These are phyloP conservation scores for Aspergillus bertholletiae DNA, from an alignment of 495 filamentous ascomycete species.

Conservation along the genomic window DNA sequence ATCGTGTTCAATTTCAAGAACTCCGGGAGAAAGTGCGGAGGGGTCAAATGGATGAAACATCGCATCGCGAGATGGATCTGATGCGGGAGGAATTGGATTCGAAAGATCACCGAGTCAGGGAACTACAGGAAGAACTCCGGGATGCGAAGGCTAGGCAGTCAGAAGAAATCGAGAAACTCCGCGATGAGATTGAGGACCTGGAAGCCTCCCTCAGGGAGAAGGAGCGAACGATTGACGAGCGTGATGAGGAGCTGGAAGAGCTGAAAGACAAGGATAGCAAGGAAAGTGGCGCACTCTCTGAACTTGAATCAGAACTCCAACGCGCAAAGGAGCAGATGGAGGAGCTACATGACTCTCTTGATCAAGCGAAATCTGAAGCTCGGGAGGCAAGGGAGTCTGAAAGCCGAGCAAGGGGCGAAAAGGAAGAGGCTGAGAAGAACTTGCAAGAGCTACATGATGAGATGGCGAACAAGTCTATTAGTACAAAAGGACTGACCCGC, in stretches of 20 bases:
- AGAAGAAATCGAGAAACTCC: constrained; percentile 58
- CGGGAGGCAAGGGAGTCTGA: constrained; percentile 58
- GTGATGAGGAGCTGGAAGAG: constrained; percentile 62
- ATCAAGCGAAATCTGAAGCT: constrained; percentile 48
- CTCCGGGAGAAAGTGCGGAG: constrained; percentile 73
- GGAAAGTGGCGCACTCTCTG: constrained; percentile 47
- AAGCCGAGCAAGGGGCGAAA: constrained; percentile 60
- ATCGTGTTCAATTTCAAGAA: constrained; percentile 72
- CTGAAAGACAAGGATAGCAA: constrained; percentile 53
- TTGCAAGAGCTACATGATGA: constrained; percentile 66
- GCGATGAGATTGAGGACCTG: constrained; percentile 64
- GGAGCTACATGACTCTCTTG: constrained; percentile 59
- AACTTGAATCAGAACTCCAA: constrained; percentile 51
- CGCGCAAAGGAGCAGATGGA: constrained; percentile 53
- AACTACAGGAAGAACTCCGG: constrained; percentile 43
- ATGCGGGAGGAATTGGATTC: constrained; percentile 56
- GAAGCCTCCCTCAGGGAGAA: constrained; percentile 64
- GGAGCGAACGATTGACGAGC: constrained; percentile 60
- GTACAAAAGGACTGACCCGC: constrained; percentile 68
- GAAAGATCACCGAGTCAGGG: constrained; percentile 50
- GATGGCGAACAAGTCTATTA: constrained; percentile 74
- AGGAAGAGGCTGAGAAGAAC: constrained; percentile 46
- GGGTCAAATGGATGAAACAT: constrained; percentile 63
- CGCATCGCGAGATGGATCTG: constrained; percentile 58
- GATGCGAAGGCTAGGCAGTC: constrained; percentile 44